Conservation (phyloP, 495 filamentous ascomycete genomes). For the Aspergillus ostianus region DNA sequence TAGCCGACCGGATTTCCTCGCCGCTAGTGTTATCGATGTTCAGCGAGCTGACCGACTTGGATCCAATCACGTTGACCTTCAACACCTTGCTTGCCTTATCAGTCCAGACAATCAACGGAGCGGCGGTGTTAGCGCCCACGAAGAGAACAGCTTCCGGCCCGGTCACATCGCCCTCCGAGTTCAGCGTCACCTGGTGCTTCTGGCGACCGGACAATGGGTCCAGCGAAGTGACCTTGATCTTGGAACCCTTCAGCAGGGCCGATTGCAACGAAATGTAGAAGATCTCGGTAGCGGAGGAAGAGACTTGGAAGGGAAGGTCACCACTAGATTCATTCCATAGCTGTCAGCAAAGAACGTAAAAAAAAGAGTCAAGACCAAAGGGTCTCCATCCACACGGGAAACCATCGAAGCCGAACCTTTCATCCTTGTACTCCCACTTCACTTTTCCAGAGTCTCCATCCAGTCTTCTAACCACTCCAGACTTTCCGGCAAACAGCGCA, state of each 20-base stretch:
- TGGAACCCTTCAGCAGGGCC: conserved; percentile 61
- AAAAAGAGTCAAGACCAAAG: conserved; percentile 1
- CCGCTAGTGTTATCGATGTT: conserved; percentile 51
- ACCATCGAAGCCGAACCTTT: conserved; percentile 40
- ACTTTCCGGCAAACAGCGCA: conserved; percentile 58
- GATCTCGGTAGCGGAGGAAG: conserved; percentile 68
- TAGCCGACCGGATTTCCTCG: conserved; percentile 63
- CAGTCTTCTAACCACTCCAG: conserved; percentile 64
- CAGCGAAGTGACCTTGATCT: conserved; percentile 69
- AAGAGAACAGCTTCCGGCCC: conserved; percentile 67
- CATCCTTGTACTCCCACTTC: conserved; percentile 73
- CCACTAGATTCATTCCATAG: conserved; percentile 38
- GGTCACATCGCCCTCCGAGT: conserved; percentile 70
- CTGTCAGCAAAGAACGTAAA: conserved; percentile 19
- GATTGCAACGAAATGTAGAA: conserved; percentile 78
- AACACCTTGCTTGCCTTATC: conserved; percentile 65
- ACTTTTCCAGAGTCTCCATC: conserved; percentile 69
- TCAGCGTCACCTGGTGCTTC: conserved; percentile 61
- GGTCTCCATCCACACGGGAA: neutral
- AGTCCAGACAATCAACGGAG: conserved; percentile 79
- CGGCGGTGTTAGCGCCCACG: conserved; percentile 79
- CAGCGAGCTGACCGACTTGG: conserved; percentile 56
- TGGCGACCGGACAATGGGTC: conserved; percentile 69
- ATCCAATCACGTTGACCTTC: conserved; percentile 78
- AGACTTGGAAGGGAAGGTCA: conserved; percentile 75